Evolutionary conservation across 2,329 filamentous ascomycete species (phyloP).

Genomic region (Xylariales sp.): DNA sequence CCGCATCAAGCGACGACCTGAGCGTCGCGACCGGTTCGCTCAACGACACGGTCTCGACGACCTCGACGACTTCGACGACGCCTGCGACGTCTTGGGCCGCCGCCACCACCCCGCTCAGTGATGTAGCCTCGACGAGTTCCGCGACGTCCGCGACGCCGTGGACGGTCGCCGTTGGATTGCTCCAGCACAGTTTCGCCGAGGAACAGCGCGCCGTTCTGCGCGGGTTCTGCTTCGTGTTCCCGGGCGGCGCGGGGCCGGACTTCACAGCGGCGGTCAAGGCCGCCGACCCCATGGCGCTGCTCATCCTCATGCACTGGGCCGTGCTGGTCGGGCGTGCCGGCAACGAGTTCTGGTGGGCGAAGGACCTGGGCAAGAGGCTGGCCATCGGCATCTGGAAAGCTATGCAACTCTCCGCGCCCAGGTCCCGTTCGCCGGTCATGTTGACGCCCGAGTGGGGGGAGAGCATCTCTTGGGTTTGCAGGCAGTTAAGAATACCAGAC

Average conservation of each 20-base stretch:
- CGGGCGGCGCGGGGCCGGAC: slow-evolving; percentile 46
- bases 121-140: slow-evolving; percentile 17
- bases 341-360: slow-evolving; percentile 45
- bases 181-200: slow-evolving; percentile 52
- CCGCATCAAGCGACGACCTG: slow-evolving; percentile 26
- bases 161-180: slow-evolving; percentile 40
- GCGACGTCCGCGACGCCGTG: slow-evolving; percentile 32
- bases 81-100: neutral
- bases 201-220: slow-evolving; percentile 49
- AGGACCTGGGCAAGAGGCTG: slow-evolving; percentile 39
- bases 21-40: slow-evolving; percentile 20
- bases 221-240: slow-evolving; percentile 50
- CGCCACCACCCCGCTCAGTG: slow-evolving; percentile 23
- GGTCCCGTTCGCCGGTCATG: slow-evolving; percentile 26
- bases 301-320: slow-evolving; percentile 54
- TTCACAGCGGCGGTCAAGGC: slow-evolving; percentile 49
- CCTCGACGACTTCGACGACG: slow-evolving; percentile 7
- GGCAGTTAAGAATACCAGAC: slow-evolving; percentile 38
- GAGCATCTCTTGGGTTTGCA: slow-evolving; percentile 45
- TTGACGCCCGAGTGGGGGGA: slow-evolving; percentile 44
- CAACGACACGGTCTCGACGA: slow-evolving; percentile 23
- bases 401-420: slow-evolving; percentile 35
- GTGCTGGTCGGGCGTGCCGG: slow-evolving; percentile 49
- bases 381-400: slow-evolving; percentile 45
- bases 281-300: slow-evolving; percentile 52